Conservation (phyloP, 306 rosid species). For the Glycine soja region DNA sequence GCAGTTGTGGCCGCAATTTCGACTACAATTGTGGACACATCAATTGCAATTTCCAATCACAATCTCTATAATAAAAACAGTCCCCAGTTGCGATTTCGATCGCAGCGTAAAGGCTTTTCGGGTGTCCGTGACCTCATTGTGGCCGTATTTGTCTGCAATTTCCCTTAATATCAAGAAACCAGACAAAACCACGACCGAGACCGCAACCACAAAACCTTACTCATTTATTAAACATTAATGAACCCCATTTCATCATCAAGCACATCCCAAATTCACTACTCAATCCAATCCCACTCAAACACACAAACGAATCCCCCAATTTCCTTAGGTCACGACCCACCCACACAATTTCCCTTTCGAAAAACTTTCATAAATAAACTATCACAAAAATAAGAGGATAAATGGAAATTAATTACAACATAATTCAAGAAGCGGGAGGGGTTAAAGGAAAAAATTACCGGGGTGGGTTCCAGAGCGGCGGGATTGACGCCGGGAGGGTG, state of each 20-base stretch:
- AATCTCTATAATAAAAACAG: too few species aligned
- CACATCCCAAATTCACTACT: neutral
- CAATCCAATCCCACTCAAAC: constrained; percentile 27
- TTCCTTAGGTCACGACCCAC: neutral
- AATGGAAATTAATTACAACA: neutral
- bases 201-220: neutral
- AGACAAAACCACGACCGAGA: neutral
- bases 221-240: neutral
- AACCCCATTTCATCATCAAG: constrained; percentile 12
- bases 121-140: too few species aligned
- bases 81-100: too few species aligned
- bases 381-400: neutral
- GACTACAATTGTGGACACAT: neutral
- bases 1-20: neutral
- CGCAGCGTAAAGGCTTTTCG: too few species aligned
- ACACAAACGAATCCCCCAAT: neutral
- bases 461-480: constrained; percentile 26
- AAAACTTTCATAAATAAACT: neutral
- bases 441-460: constrained; percentile 42
- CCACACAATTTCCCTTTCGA: neutral
- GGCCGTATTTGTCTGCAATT: neutral
- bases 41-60: too few species aligned
- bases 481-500: constrained; percentile 60
- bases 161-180: neutral
- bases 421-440: neutral